Evolutionary conservation across 768 basidiomycete species (phyloP).

Genomic region (Lactarius tabidus): DNA sequence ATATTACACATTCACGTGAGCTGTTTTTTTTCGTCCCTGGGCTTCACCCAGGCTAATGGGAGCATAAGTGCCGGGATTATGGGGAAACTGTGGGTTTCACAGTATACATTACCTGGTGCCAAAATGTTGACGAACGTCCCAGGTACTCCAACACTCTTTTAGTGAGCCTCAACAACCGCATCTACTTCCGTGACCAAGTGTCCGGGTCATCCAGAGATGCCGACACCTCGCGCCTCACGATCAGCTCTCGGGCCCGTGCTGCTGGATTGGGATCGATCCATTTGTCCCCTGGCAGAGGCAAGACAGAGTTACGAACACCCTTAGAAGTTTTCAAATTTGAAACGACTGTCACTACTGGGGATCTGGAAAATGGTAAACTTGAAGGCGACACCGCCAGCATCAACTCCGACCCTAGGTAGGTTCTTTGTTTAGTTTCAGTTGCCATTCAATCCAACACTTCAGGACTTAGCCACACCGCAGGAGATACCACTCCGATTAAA

Average conservation of each 20-base stretch:
- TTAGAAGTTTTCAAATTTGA: background rate
- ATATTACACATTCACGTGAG: conserved; percentile 18
- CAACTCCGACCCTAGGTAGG: background rate
- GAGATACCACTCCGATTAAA: background rate
- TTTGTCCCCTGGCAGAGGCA: background rate
- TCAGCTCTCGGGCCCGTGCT: background rate
- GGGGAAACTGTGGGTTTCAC: conserved; percentile 22
- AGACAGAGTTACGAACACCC: background rate
- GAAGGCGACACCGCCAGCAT: background rate
- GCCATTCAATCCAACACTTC: background rate
- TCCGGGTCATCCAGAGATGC: background rate
- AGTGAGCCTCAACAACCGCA: conserved; percentile 28
- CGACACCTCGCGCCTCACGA: background rate
- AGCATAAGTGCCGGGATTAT: conserved; percentile 24
- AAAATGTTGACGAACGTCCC: background rate
- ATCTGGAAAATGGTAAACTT: background rate
- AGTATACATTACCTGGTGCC: background rate
- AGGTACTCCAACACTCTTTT: conserved; percentile 30
- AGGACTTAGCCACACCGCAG: background rate
- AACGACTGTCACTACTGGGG: background rate
- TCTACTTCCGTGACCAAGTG: conserved; percentile 18
- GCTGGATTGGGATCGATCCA: background rate
- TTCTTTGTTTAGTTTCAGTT: background rate
- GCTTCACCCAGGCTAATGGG: background rate
- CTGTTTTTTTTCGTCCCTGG: background rate